phyloP scores from a whole-genome alignment of 768 basidiomycete species.

The Ramaria rubella region DNA sequence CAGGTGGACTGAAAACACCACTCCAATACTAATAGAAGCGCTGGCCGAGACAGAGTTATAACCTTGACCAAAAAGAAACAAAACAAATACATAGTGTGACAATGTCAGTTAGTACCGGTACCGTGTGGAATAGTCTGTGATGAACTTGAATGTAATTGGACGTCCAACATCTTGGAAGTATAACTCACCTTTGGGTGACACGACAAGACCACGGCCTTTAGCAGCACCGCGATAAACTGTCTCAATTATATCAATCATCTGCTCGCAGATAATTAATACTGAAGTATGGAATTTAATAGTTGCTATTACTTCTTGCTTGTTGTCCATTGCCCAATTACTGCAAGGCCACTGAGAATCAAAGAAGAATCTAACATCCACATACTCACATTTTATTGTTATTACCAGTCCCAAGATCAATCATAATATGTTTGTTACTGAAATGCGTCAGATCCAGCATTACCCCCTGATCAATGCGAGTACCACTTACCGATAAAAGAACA shows the following conservation, averaged over 20 bases:
- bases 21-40: no score
- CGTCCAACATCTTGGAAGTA: background rate
- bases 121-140: conserved; percentile 71
- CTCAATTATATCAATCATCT: conserved; percentile 97
- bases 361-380: background rate
- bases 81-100: no score
- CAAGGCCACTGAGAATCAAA: background rate
- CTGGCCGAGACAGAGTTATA: no score
- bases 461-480: background rate
- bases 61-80: no score
- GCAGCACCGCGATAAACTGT: conserved; percentile 97
- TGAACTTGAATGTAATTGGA: conserved; percentile 8
- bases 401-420: conserved; percentile 99
- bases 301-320: conserved; percentile 81
- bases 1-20: no score
- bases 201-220: conserved; percentile 95
- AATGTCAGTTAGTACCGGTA: conserved; percentile 56
- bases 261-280: background rate
- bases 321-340: conserved; percentile 99
- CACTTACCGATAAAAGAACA: conserved; percentile 94
- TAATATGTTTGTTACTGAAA: conserved; percentile 92
- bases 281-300: background rate
- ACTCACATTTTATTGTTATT: conserved; percentile 96
- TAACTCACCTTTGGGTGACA: conserved; percentile 82
- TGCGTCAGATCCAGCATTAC: conserved; percentile 10